Conservation (phyloP, 495 filamentous ascomycete species). For the Entonaema liquescens region DNA sequence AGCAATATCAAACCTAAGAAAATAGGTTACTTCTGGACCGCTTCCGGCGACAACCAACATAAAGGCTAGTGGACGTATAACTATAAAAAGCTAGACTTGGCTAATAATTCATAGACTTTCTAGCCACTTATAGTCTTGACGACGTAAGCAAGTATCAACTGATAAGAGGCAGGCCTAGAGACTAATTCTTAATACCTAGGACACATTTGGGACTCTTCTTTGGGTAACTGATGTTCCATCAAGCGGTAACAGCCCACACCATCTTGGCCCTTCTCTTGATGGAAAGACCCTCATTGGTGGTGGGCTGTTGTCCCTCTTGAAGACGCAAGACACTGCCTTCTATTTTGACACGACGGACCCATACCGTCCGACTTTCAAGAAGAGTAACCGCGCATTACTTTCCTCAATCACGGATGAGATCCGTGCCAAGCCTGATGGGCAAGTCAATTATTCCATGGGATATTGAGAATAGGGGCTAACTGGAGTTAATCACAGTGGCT, state of each 20-base stretch:
- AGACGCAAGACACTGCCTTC: conserved; percentile 70
- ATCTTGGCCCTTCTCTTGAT: conserved; percentile 65
- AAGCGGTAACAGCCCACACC: conserved; percentile 69
- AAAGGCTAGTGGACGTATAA: conserved; percentile 35
- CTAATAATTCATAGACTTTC: conserved; percentile 55
- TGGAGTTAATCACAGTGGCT: conserved; percentile 50
- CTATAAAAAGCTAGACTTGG: conserved; percentile 4
- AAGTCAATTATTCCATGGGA: conserved; percentile 19
- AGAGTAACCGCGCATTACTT: conserved; percentile 65
- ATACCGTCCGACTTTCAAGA: conserved; percentile 65
- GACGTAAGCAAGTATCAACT: neutral
- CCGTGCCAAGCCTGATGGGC: conserved; percentile 69
- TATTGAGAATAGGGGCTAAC: neutral
- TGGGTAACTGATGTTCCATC: conserved; percentile 67
- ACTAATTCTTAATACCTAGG: conserved; percentile 49
- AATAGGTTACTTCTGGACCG: conserved; percentile 72
- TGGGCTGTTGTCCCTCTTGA: conserved; percentile 68
- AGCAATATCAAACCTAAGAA: conserved; percentile 70
- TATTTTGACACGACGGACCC: conserved; percentile 69
- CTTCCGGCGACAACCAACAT: conserved; percentile 66
- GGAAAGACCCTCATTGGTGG: conserved; percentile 69
- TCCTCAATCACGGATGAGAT: conserved; percentile 70
- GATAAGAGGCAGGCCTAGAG: neutral
- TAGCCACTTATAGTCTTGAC: conserved; percentile 57
- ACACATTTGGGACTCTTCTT: conserved; percentile 68